Base-by-base conservation (phyloP, 352 stramenopile species). In the Pythium vanterpoolii region DNA sequence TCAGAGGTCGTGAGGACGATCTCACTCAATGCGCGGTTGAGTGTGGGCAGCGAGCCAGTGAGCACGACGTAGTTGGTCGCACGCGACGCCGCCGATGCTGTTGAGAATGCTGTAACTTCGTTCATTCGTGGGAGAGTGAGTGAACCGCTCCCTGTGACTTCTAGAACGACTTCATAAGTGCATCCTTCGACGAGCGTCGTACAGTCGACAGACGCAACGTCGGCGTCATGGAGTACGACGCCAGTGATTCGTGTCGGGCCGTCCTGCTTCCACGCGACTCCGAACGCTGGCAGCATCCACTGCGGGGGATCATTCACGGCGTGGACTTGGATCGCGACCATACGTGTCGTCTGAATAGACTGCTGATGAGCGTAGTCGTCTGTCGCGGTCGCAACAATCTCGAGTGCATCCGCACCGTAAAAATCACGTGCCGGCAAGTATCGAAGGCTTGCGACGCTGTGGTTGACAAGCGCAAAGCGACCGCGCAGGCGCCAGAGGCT, bases 241-340 rank as follows among this genome's bases (percentile, higher is more conserved):
- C 72, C 72, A 6, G 42, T 24, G 31, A 89, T 64, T 1, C 61
- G 47, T 8, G 68, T 78, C 27, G 64, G 53, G 14, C 34, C 59
- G n/a, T 56, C 50, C 28, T 56, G 48, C 18, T 16, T 56, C 52
- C 46, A 59, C 1, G 14, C 10, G 21, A 60, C 10, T 16, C 47
- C 21, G 4, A 36, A 26, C 6, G 56, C 64, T 23, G 73, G 67
- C 13, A 73, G 42, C 28, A 57, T 77, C 82, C 82, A 92, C 39
- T 76, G 49, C 6, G 82, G 82, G 3, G 70, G 28, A 36, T 91
- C 77, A 49, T 91, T 91, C 3, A 89, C 64, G 1, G 77, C 56
- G 14, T 82, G 52, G 18, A 90, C 58, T 1, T 45, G 47, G 23
- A 91, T 74, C 4, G 23, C 7, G 33, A 90, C 56, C 1, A 40